Evolutionary conservation across 768 basidiomycete species (phyloP).

Genomic region (Candolleomyces aberdarensis): DNA sequence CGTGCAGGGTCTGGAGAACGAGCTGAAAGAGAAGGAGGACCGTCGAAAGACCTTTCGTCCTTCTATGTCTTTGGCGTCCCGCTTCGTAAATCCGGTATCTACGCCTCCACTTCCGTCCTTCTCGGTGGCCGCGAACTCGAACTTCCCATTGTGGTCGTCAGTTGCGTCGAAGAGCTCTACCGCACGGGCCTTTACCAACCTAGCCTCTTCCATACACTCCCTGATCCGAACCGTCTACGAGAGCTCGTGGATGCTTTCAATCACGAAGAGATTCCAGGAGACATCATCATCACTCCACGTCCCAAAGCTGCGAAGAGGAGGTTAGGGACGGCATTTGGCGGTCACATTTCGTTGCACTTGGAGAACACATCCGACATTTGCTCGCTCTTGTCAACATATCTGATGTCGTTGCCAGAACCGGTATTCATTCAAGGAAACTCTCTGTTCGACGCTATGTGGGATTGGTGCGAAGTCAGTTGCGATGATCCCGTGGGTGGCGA

Average conservation of each 20-base stretch:
- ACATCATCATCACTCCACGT: constrained; percentile 18
- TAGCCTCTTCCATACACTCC: constrained; percentile 29
- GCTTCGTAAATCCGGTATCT: constrained; percentile 30
- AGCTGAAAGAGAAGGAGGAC: not conserved
- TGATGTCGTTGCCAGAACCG: constrained; percentile 39
- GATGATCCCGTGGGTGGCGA: not conserved
- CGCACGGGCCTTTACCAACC: constrained; percentile 33
- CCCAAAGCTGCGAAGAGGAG: not conserved
- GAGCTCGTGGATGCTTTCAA: constrained; percentile 37
- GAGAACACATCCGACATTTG: constrained; percentile 39
- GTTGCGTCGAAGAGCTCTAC: constrained; percentile 41
- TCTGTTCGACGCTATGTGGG: constrained; percentile 34
- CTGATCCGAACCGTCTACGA: constrained; percentile 32
- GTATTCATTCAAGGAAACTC: constrained; percentile 15
- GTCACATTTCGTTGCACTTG: constrained; percentile 28
- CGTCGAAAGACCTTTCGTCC: not conserved
- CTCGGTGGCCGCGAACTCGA: constrained; percentile 35
- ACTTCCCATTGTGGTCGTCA: constrained; percentile 37
- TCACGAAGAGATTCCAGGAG: constrained; percentile 20
- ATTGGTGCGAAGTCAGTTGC: constrained; percentile 28
- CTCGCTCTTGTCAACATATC: constrained; percentile 36
- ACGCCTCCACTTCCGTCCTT: constrained; percentile 30
- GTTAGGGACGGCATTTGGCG: constrained; percentile 18
- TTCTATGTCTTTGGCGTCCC: constrained; percentile 30
- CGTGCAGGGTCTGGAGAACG: too few relatives aligned